A percentile compares a stretch with the other conserved stretches of the same genome.
Conservation (phyloP, 192 early-diverging fungal genomes). For the Jimgerdemannia lactiflua region DNA sequence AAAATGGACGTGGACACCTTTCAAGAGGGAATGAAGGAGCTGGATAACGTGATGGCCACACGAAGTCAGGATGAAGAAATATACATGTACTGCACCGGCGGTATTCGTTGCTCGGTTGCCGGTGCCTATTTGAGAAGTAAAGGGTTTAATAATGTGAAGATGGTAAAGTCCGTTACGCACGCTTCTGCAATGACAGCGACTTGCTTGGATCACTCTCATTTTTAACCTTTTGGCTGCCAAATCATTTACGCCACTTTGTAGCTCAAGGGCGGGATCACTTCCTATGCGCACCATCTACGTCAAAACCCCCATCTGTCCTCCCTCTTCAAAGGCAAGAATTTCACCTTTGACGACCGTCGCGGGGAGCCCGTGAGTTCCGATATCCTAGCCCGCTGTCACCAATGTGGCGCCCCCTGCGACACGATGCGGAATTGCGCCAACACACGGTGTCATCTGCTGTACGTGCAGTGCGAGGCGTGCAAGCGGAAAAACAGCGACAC, state of each 20-base stretch:
- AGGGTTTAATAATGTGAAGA: conserved; percentile 64
- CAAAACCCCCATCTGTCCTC: conserved; percentile 29
- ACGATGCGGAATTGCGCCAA: conserved; percentile 67
- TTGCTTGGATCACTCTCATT: not conserved
- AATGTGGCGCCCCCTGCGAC: conserved; percentile 66
- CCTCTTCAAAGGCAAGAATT: conserved; percentile 71
- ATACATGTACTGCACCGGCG: conserved; percentile 83
- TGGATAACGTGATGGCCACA: conserved; percentile 50
- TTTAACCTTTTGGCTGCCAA: not conserved
- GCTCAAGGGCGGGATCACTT: conserved; percentile 70
- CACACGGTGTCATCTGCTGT: conserved; percentile 62
- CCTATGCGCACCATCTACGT: conserved; percentile 60
- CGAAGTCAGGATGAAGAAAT: conserved; percentile 53
- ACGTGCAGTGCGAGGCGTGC: conserved; percentile 66
- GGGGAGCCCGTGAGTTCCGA: conserved; percentile 67
- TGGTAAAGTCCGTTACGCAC: conserved; percentile 11
- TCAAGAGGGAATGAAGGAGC: conserved; percentile 58
- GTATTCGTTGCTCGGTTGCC: conserved; percentile 73
- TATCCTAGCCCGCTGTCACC: conserved; percentile 61
- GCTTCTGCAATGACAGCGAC: too few species aligned
- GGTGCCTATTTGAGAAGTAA: conserved; percentile 64
- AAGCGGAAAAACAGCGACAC: conserved; percentile 31
- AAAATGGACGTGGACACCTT: conserved; percentile 73
- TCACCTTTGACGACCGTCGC: conserved; percentile 75
- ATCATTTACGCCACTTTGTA: not conserved